phyloP scores from a whole-genome alignment of 2,329 filamentous ascomycete species.

The Fusarium goolgardi region DNA sequence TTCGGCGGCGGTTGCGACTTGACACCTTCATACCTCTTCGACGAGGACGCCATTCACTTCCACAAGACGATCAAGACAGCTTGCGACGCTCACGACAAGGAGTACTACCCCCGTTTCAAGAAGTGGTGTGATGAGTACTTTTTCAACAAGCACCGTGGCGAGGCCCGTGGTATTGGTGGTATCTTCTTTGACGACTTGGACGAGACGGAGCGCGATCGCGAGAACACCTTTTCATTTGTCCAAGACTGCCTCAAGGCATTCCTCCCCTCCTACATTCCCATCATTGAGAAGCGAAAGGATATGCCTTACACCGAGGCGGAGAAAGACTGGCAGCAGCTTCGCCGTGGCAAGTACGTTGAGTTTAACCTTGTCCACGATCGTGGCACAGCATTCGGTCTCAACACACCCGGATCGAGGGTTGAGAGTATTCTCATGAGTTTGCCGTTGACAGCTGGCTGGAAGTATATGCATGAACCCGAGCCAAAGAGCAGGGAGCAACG shows the following conservation, averaged over 20 bases:
- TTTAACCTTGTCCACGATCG: slow-evolving; percentile 98
- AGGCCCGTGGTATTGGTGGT: slow-evolving; percentile 88
- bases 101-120: slow-evolving; percentile 95
- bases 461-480: slow-evolving; percentile 91
- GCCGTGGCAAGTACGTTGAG: slow-evolving; percentile 95
- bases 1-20: slow-evolving; percentile 96
- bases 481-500: slow-evolving; percentile 81
- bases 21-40: slow-evolving; percentile 93
- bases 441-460: slow-evolving; percentile 91
- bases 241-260: slow-evolving; percentile 88
- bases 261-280: slow-evolving; percentile 89
- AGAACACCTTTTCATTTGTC: slow-evolving; percentile 90
- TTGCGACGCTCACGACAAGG: slow-evolving; percentile 92
- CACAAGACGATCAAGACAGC: slow-evolving; percentile 92
- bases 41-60: slow-evolving; percentile 97
- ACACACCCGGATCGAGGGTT: slow-evolving; percentile 89
- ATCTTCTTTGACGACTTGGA: slow-evolving; percentile 99
- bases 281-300: slow-evolving; percentile 87
- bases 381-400: slow-evolving; percentile 92
- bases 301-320: slow-evolving; percentile 88
- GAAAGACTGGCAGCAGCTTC: slow-evolving; percentile 96
- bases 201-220: slow-evolving; percentile 83
- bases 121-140: slow-evolving; percentile 99
- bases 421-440: slow-evolving; percentile 99
- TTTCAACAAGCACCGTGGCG: slow-evolving; percentile 88